These are phyloP conservation scores for Triticum aestivum DNA, from an alignment of 176 grass and related monocot species.

Conservation along the genomic window DNA sequence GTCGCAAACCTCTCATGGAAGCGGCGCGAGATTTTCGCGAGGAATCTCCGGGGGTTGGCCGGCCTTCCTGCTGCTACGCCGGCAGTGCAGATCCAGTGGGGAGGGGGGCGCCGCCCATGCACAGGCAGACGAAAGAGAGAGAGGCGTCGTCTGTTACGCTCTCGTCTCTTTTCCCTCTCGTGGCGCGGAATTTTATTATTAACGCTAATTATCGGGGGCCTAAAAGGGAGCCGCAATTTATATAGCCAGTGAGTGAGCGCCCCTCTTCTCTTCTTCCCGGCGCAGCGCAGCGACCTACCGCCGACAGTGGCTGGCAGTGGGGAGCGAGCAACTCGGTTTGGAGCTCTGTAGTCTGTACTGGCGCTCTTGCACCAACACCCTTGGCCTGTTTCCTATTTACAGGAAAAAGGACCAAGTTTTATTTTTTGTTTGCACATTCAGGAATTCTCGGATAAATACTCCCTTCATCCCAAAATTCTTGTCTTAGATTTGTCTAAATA, in stretches of 20 bases:
- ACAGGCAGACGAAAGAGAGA: background rate
- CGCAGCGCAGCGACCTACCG: slow-evolving; percentile 3
- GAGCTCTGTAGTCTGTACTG: background rate
- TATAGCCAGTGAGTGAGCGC: slow-evolving; percentile 25
- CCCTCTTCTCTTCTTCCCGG: slow-evolving; percentile 9
- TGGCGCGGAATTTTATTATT: slow-evolving; percentile 22
- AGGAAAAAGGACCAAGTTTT: background rate
- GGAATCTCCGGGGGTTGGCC: background rate
- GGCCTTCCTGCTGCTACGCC: background rate
- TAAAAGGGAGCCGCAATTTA: slow-evolving; percentile 15
- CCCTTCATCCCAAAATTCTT: no score
- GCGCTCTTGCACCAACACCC: background rate
- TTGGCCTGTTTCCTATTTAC: rapidly evolving
- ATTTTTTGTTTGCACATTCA: background rate
- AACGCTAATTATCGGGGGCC: slow-evolving; percentile 28
- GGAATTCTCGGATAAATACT: background rate
- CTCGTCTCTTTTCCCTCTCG: background rate
- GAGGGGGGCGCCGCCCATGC: slow-evolving; percentile 19
- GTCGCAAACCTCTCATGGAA: slow-evolving; percentile 38
- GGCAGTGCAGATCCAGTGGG: slow-evolving; percentile 44
- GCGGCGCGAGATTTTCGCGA: slow-evolving; percentile 16
- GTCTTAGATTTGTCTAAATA: no score
- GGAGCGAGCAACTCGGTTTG: background rate
- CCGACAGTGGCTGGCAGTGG: slow-evolving; percentile 58
- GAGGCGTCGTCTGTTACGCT: slow-evolving; percentile 27